These are phyloP conservation scores for Zopfochytrium polystomum DNA, from an alignment of 371 early-diverging fungal species.

Conservation along the genomic window DNA sequence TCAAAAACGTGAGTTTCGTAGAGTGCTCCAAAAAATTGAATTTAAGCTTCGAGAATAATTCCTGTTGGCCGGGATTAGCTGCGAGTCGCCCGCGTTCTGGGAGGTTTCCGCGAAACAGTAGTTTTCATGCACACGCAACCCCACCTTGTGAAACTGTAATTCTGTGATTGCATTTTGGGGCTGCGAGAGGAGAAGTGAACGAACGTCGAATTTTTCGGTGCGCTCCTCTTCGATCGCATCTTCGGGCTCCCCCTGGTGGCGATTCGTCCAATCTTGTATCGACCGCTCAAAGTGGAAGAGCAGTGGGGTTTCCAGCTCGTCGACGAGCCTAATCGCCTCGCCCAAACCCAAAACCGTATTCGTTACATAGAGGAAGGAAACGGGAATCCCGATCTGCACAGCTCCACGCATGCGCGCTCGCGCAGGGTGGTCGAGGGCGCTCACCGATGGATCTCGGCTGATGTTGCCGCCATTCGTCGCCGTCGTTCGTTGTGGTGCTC, in stretches of 20 bases:
- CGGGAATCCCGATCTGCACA: no score
- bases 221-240: slow-evolving; percentile 28
- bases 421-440: no score
- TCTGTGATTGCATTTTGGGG: slow-evolving; percentile 40
- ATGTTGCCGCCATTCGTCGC: no score
- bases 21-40: slow-evolving; percentile 56
- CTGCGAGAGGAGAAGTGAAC: slow-evolving; percentile 31
- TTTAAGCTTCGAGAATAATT: slow-evolving; percentile 53
- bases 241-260: slow-evolving; percentile 8
- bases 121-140: background rate
- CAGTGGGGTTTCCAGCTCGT: no score
- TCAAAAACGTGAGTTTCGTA: slow-evolving; percentile 55
- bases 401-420: no score
- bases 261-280: no score
- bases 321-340: no score
- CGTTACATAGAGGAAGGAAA: no score
- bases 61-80: slow-evolving; percentile 26
- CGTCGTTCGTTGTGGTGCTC: no score
- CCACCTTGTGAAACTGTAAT: slow-evolving; percentile 35
- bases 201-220: slow-evolving; percentile 36
- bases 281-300: no score
- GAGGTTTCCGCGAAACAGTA: background rate
- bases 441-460: no score
- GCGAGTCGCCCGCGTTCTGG: background rate
- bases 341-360: no score